These are phyloP conservation scores for Gossypium longicalyx DNA, from an alignment of 345 rosid species.

Conservation along the genomic window DNA sequence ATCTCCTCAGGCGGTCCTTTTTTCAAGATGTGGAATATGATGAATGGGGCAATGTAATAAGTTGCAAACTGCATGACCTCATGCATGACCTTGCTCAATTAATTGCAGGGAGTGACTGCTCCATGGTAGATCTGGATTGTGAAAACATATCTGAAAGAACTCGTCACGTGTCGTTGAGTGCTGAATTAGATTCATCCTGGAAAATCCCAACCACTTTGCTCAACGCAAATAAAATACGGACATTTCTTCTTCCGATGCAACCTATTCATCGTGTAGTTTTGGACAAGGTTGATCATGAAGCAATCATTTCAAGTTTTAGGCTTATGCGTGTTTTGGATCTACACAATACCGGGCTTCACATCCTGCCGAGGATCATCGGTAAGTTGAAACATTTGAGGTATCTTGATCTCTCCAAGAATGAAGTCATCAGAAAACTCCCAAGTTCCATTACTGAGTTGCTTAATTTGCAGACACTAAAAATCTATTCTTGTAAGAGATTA, in stretches of 20 bases:
- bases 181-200: constrained; percentile 10
- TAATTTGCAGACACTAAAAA: constrained; percentile 10
- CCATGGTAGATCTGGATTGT: not conserved
- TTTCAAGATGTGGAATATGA: constrained; percentile 17
- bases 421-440: constrained; percentile 10
- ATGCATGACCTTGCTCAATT: constrained; percentile 23
- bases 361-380: not conserved
- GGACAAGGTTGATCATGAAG: constrained; percentile 7
- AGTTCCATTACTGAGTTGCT: constrained; percentile 7
- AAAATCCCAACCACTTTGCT: not conserved
- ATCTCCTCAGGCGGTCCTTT: not conserved
- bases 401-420: constrained; percentile 13
- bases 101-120: constrained; percentile 9
- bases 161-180: constrained; percentile 13
- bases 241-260: constrained; percentile 13
- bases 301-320: constrained; percentile 14
- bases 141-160: not conserved
- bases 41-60: not conserved
- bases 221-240: constrained; percentile 1
- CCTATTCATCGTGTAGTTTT: constrained; percentile 5
- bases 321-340: constrained; percentile 3
- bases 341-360: not conserved
- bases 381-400: constrained; percentile 11
- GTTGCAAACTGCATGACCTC: constrained; percentile 22
- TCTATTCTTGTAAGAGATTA: constrained; percentile 4